Evolutionary conservation across 805 yeast species (phyloP).

Genomic region (Saccharomycopsis fermentans): DNA sequence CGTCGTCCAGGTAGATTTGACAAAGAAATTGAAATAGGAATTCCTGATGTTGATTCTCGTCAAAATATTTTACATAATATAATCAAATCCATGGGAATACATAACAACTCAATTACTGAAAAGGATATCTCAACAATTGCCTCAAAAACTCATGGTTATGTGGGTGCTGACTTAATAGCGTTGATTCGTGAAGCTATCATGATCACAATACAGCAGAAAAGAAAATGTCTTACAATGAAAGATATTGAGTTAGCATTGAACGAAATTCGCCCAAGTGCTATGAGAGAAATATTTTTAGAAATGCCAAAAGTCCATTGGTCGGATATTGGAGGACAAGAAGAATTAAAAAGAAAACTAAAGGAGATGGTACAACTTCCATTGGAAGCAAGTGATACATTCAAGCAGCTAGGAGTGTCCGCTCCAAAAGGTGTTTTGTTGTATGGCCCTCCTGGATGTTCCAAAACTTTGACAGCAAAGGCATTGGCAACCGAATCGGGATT

Average conservation of each 20-base stretch:
- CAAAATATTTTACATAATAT: constrained; percentile 59
- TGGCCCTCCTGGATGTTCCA: constrained; percentile 99
- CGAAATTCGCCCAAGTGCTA: constrained; percentile 90
- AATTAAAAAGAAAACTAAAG: constrained; percentile 64
- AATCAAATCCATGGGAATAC: constrained; percentile 23
- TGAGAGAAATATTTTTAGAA: constrained; percentile 90
- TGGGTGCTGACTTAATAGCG: constrained; percentile 91
- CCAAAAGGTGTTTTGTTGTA: constrained; percentile 90
- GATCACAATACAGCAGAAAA: constrained; percentile 62
- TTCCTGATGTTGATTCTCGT: constrained; percentile 81
- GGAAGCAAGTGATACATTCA: constrained; percentile 69
- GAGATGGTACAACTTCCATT: constrained; percentile 93
- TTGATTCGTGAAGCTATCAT: constrained; percentile 81
- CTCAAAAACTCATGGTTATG: constrained; percentile 86
- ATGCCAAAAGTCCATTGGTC: constrained; percentile 91
- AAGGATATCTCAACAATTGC: constrained; percentile 59
- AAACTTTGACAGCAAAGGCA: constrained; percentile 90
- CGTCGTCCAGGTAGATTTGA: constrained; percentile 86
- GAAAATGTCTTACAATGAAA: constrained; percentile 39
- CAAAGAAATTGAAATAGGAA: constrained; percentile 81
- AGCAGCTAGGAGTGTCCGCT: constrained; percentile 68
- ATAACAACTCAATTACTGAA: constrained; percentile 40
- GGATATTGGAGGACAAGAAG: constrained; percentile 93
- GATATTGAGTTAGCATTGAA: constrained; percentile 67
- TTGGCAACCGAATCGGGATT: constrained; percentile 92